phyloP scores from a whole-genome alignment of 2,329 filamentous ascomycete species.

The Fusarium anguioides region DNA sequence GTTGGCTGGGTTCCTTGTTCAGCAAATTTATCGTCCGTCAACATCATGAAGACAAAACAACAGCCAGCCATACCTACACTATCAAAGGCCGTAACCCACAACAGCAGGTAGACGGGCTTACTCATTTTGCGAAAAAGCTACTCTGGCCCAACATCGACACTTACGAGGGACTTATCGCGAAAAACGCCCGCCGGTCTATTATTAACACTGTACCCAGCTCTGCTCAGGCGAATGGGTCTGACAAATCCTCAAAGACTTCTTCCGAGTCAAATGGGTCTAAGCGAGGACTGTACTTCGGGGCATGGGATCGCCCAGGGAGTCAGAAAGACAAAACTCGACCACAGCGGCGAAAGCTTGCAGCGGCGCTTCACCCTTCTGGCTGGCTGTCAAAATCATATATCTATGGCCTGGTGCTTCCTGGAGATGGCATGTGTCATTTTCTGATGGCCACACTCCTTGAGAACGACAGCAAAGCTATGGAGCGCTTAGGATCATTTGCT shows the following conservation, averaged over 20 bases:
- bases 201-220: constrained; percentile 43
- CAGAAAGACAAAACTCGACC: constrained; percentile 51
- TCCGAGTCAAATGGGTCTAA: constrained; percentile 51
- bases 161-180: constrained; percentile 60
- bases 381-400: constrained; percentile 77
- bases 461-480: constrained; percentile 69
- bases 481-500: constrained; percentile 68
- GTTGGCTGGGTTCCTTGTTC: constrained; percentile 69
- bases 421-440: constrained; percentile 70
- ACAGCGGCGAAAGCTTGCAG: constrained; percentile 65
- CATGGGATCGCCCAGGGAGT: constrained; percentile 51
- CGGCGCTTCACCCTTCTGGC: constrained; percentile 67
- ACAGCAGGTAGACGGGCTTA: constrained; percentile 69
- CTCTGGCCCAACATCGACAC: constrained; percentile 71
- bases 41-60: constrained; percentile 52
- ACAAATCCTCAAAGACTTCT: constrained; percentile 46
- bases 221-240: constrained; percentile 42
- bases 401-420: constrained; percentile 72
- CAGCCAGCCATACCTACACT: constrained; percentile 55
- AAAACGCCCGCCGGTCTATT: constrained; percentile 58
- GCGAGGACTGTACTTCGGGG: constrained; percentile 61
- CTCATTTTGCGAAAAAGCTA: constrained; percentile 71
- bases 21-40: constrained; percentile 62
- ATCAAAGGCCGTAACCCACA: constrained; percentile 67
- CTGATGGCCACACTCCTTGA: constrained; percentile 75